phyloP scores from a whole-genome alignment of 73 alveolate genomes.

The Paramecium bursaria region DNA sequence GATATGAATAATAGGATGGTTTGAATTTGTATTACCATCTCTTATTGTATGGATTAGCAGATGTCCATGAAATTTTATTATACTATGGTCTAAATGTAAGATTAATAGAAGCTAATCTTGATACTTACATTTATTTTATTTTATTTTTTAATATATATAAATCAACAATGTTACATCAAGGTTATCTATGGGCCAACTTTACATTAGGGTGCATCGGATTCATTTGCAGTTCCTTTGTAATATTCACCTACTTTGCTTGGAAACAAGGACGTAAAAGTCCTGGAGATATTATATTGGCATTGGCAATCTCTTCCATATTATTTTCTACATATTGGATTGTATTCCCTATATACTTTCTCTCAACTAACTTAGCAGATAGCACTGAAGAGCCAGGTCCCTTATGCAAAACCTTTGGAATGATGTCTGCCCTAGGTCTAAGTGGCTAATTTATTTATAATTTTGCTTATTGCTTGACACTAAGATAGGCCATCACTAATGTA shows the following conservation, averaged over 20 bases:
- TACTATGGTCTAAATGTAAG: constrained; percentile 44
- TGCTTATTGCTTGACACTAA: constrained; percentile 52
- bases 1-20: constrained; percentile 65
- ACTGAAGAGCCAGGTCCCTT: neutral
- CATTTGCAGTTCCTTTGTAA: constrained; percentile 27
- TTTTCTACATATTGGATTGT: constrained; percentile 47
- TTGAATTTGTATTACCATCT: constrained; percentile 72
- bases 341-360: neutral
- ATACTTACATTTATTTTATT: too few relatives aligned
- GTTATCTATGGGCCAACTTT: neutral
- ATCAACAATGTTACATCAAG: too few relatives aligned
- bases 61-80: constrained; percentile 59
- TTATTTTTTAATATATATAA: too few relatives aligned
- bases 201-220: neutral
- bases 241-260: constrained; percentile 55
- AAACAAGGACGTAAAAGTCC: constrained; percentile 47
- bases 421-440: neutral
- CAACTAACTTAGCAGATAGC: neutral
- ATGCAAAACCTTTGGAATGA: constrained; percentile 26
- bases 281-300: constrained; percentile 60
- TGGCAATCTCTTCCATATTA: neutral
- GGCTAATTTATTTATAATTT: constrained; percentile 46
- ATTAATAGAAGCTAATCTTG: too few relatives aligned
- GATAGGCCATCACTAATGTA: constrained; percentile 43
- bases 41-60: constrained; percentile 70